A percentile compares a stretch with the other conserved stretches of the same genome.
Evolutionary conservation across 768 basidiomycete genomes (phyloP).

Genomic region (Mycena amicta): DNA sequence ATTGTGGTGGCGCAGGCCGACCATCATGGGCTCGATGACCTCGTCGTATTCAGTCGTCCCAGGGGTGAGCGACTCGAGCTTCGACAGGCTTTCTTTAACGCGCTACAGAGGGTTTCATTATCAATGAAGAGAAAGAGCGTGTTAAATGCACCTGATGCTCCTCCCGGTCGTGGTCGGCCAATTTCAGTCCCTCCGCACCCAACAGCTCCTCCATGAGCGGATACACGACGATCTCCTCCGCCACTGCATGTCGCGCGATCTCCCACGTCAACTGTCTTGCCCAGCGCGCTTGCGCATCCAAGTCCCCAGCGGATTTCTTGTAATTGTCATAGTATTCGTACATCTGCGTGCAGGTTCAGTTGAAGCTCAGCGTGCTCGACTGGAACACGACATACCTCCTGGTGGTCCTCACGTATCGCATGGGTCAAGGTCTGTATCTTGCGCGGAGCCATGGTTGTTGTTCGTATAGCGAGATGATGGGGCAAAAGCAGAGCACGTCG

Average conservation of each 20-base stretch:
- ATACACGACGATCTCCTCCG: conserved; percentile 66
- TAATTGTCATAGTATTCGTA: conserved; percentile 59
- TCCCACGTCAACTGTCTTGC: conserved; percentile 61
- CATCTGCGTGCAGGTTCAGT: conserved; percentile 41
- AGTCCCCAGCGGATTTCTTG: conserved; percentile 40
- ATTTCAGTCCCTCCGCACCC: conserved; percentile 49
- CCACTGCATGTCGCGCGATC: conserved; percentile 60
- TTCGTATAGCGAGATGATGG: background rate
- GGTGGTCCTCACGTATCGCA: conserved; percentile 41
- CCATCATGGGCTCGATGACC: conserved; percentile 48
- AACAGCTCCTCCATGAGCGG: conserved; percentile 62
- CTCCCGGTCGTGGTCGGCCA: conserved; percentile 56
- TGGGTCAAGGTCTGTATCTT: background rate
- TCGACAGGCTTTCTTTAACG: conserved; percentile 43
- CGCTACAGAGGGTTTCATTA: conserved; percentile 21
- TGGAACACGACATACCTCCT: conserved; percentile 38
- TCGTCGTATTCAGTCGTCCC: conserved; percentile 47
- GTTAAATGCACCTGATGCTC: conserved; percentile 52
- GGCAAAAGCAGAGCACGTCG: background rate
- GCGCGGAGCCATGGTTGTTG: background rate
- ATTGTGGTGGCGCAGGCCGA: conserved; percentile 53
- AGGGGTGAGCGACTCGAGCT: conserved; percentile 46
- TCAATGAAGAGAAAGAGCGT: background rate
- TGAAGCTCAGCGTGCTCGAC: background rate
- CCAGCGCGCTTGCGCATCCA: conserved; percentile 55